Conservation (phyloP, 2,329 filamentous ascomycete species). For the Phyllosticta citribraziliensis region DNA sequence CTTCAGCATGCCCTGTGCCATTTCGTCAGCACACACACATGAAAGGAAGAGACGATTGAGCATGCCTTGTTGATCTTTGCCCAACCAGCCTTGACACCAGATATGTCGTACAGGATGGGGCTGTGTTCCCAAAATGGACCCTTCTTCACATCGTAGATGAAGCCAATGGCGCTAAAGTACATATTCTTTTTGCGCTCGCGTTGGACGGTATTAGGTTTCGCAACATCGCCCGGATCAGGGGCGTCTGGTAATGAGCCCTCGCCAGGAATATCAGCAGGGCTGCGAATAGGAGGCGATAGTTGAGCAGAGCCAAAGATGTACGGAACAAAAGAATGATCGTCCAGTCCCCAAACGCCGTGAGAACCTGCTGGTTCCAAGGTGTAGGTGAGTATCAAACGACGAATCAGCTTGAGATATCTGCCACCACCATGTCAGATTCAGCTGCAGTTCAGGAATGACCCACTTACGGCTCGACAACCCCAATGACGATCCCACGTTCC, state of each 20-base stretch:
- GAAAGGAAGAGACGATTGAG: not conserved
- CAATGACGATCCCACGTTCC: slow-evolving; percentile 73
- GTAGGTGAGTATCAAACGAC: slow-evolving; percentile 78
- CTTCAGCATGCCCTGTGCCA: slow-evolving; percentile 78
- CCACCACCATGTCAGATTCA: slow-evolving; percentile 7
- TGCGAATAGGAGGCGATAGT: slow-evolving; percentile 61
- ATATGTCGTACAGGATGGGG: slow-evolving; percentile 88
- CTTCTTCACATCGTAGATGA: slow-evolving; percentile 94
- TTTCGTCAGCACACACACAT: not conserved
- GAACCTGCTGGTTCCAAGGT: slow-evolving; percentile 91
- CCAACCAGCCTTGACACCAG: slow-evolving; percentile 81
- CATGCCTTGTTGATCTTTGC: slow-evolving; percentile 76
- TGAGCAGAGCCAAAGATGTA: slow-evolving; percentile 96
- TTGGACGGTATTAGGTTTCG: slow-evolving; percentile 31
- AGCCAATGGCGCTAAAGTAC: slow-evolving; percentile 93
- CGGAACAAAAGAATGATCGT: slow-evolving; percentile 88
- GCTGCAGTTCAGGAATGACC: slow-evolving; percentile 1
- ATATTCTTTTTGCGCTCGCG: slow-evolving; percentile 42
- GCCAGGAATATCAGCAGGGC: slow-evolving; percentile 49
- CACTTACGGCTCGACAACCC: slow-evolving; percentile 71
- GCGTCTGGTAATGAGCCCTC: slow-evolving; percentile 64
- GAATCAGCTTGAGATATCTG: slow-evolving; percentile 71
- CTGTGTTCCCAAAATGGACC: slow-evolving; percentile 94
- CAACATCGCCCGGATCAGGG: slow-evolving; percentile 61
- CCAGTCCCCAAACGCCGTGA: slow-evolving; percentile 96